Percentiles rank a stretch among this genome's conserved stretches.
Conservation (phyloP, 2,329 filamentous ascomycete genomes). For the Periconia macrospinosa region DNA sequence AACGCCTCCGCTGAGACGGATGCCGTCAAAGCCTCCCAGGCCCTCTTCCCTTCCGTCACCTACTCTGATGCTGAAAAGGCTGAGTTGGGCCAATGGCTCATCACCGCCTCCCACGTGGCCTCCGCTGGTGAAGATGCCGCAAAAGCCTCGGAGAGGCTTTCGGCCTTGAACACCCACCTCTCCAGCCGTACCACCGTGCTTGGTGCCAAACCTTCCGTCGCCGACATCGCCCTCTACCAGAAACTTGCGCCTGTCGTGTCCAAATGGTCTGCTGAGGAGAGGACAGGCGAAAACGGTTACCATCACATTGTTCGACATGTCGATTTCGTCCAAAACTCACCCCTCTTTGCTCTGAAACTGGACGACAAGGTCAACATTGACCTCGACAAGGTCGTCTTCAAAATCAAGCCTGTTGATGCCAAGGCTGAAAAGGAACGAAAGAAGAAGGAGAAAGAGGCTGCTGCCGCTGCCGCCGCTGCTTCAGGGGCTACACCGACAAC, state of each 20-base stretch:
- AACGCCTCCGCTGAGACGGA: conserved; percentile 40
- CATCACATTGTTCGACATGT: conserved; percentile 89
- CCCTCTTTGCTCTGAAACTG: conserved; percentile 69
- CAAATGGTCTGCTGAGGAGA: conserved; percentile 80
- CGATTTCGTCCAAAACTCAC: conserved; percentile 92
- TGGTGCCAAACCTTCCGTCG: conserved; percentile 84
- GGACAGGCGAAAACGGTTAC: conserved; percentile 84
- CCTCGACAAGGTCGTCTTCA: conserved; percentile 77
- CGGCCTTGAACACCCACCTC: conserved; percentile 82
- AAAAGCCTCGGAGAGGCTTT: conserved; percentile 66
- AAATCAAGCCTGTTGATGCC: conserved; percentile 84
- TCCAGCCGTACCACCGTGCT: conserved; percentile 86
- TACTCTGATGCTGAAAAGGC: conserved; percentile 80
- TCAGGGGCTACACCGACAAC: conserved; percentile 47
- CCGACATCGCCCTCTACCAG: conserved; percentile 82
- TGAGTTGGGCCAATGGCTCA: conserved; percentile 88
- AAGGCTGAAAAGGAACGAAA: conserved; percentile 95
- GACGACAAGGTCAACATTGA: conserved; percentile 79
- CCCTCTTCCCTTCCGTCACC: conserved; percentile 68
- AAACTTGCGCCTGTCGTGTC: conserved; percentile 75
- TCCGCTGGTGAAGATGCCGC: conserved; percentile 59
- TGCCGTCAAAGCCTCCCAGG: conserved; percentile 52
- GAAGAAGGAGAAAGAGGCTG: conserved; percentile 88
- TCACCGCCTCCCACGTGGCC: conserved; percentile 72
- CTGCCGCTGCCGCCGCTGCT: conserved; percentile 58